Percentiles rank a stretch among this genome's conserved stretches.
Evolutionary conservation across 768 basidiomycete genomes (phyloP).

Genomic region (Hortiboletus campestris): DNA sequence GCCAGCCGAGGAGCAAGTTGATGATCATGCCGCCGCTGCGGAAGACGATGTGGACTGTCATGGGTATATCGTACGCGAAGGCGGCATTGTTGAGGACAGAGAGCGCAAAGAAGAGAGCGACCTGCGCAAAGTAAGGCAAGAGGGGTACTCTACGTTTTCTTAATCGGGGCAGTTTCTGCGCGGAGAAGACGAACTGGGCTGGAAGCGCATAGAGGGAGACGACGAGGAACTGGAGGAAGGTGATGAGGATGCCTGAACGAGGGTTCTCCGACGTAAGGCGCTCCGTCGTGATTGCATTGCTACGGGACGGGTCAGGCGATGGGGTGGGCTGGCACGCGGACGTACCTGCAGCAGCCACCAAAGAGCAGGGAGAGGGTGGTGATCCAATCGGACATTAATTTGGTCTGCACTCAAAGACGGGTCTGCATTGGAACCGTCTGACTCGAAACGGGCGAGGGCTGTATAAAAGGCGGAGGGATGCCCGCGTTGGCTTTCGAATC

Average conservation of each 20-base stretch:
- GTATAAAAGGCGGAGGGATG: background rate
- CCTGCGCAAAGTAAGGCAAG: constrained; percentile 72
- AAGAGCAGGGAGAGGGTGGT: constrained; percentile 74
- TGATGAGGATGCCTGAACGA: constrained; percentile 77
- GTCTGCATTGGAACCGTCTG: background rate
- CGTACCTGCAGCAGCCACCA: constrained; percentile 84
- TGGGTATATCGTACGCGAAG: constrained; percentile 83
- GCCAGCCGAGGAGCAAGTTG: constrained; percentile 77
- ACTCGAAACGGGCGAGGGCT: background rate
- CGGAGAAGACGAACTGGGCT: constrained; percentile 43
- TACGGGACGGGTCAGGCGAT: constrained; percentile 24
- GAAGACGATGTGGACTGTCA: constrained; percentile 93
- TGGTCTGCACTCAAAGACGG: background rate
- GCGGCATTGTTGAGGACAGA: constrained; percentile 90
- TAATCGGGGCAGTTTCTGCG: constrained; percentile 45
- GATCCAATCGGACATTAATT: constrained; percentile 44
- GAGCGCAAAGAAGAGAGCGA: constrained; percentile 73
- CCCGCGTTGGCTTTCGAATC: constrained; percentile 25
- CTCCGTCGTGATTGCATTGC: constrained; percentile 79
- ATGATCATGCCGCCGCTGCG: constrained; percentile 84
- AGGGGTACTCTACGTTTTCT: constrained; percentile 69
- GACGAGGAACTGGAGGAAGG: constrained; percentile 80
- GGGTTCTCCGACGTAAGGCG: constrained; percentile 68
- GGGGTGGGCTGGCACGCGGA: background rate
- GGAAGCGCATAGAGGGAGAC: constrained; percentile 76